Base-by-base conservation (phyloP, 2,329 filamentous ascomycete genomes). In the Fusarium temperatum region DNA sequence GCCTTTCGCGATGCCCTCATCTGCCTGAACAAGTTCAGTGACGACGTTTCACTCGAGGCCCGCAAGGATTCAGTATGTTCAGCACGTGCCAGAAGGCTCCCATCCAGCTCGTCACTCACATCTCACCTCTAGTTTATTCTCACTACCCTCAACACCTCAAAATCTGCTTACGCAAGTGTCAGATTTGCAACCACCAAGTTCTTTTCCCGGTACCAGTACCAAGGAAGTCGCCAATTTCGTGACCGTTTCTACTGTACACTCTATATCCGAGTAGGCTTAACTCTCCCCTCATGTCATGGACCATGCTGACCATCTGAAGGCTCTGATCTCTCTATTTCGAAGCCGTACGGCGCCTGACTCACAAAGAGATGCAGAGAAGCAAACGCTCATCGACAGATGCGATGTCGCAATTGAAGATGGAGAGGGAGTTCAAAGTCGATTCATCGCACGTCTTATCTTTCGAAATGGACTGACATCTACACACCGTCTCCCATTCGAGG, bases 1-100 rank as follows among this genome's bases (percentile, higher is more conserved):
- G 89, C 89, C 55, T 85, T 96, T 50, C 92, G 94, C 76, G 93
- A 95, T 81, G 88, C 91, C 30, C 87, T 96, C 64, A 86, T 90
- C 28, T 96, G 93, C 80, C 87, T 96, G 32, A 89, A 89, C 78
- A 94, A 94, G 81, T 95, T 96, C 84, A 93, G 91, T 80, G 93
- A 96, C 76, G 89, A 92, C 51, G 93, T 96, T 26, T 93, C 90
- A 32, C 86, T 96, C 45, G 93, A 95, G 81, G 92, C 92, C 39
- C 87, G 88, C 75, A 89, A 87, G 72, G 91, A 94, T 77, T 89
- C 88, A 80, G 92, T 93, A 82, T 61, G 80, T 36, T 41, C 32
- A 41, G 17, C 73, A 13, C 28, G 8, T 14, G 18, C 3, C 6
- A 14, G 8, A 8, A 15, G 35, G 13, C 22, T 10, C 15, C 24